Percentiles rank a stretch among this genome's conserved stretches.
phyloP scores from a whole-genome alignment of 176 grass and related monocot genomes.

The Elymus sibiricus region DNA sequence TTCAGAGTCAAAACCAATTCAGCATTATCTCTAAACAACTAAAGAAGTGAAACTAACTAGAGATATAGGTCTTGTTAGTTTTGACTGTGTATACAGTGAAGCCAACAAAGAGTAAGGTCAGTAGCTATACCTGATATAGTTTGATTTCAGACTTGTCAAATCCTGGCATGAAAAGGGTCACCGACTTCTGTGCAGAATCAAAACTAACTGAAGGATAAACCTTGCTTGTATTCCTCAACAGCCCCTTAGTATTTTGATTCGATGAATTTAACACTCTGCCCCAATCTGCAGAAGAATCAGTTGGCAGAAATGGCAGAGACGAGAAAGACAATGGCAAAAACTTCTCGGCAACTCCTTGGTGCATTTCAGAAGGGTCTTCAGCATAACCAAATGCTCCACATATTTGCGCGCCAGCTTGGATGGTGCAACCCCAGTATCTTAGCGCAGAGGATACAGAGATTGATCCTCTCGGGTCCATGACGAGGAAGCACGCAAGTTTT shows the following conservation, averaged over 20 bases:
- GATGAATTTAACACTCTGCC: slow-evolving; percentile 32
- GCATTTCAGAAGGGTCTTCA: slow-evolving; percentile 41
- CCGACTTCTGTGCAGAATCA: slow-evolving; percentile 60
- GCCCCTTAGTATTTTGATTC: slow-evolving; percentile 45
- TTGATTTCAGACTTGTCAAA: slow-evolving; percentile 95
- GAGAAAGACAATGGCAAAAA: slow-evolving; percentile 72
- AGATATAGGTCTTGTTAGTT: background rate
- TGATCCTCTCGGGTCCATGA: slow-evolving; percentile 56
- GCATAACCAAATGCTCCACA: slow-evolving; percentile 75
- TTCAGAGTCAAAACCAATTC: too few species aligned
- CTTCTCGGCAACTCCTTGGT: slow-evolving; percentile 47
- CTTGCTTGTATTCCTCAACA: slow-evolving; percentile 33
- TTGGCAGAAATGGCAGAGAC: slow-evolving; percentile 47
- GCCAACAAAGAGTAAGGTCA: background rate
- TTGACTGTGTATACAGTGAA: background rate
- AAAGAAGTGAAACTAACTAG: background rate
- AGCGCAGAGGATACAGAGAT: slow-evolving; percentile 60
- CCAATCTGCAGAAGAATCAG: slow-evolving; percentile 49
- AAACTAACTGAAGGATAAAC: slow-evolving; percentile 61
- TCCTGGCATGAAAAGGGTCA: slow-evolving; percentile 88
- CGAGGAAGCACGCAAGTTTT: slow-evolving; percentile 82
- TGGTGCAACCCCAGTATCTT: slow-evolving; percentile 92
- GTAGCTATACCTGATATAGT: slow-evolving; percentile 67
- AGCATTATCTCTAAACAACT: background rate
- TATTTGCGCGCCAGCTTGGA: slow-evolving; percentile 80